These are phyloP conservation scores for Penicillium sp. DNA, from an alignment of 2,329 filamentous ascomycete genomes.

Conservation along the genomic window DNA sequence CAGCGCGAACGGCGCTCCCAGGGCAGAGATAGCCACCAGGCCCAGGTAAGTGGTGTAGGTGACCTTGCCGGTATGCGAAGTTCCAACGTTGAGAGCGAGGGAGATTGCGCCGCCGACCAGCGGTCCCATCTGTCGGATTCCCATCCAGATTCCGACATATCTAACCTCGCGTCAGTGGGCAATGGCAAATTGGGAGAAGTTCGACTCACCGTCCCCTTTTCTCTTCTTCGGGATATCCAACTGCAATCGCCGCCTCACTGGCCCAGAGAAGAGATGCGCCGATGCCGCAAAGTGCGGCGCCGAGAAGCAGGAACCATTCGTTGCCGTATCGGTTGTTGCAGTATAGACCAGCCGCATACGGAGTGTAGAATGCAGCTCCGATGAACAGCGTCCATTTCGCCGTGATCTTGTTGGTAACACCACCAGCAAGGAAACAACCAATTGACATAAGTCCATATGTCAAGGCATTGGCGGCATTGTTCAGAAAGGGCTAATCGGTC, in stretches of 20 bases:
- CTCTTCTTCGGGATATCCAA: conserved; percentile 50
- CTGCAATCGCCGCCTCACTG: conserved; percentile 43
- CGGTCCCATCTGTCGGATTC: conserved; percentile 55
- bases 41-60: conserved; percentile 46
- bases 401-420: conserved; percentile 46
- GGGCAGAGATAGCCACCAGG: conserved; percentile 43
- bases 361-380: conserved; percentile 43
- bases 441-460: conserved; percentile 52
- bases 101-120: conserved; percentile 56
- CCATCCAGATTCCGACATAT: conserved; percentile 56
- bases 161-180: conserved; percentile 4
- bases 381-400: conserved; percentile 44
- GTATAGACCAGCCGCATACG: conserved; percentile 38
- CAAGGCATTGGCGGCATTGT: conserved; percentile 53
- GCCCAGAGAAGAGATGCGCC: conserved; percentile 45
- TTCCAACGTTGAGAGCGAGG: conserved; percentile 51
- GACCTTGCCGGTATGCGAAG: conserved; percentile 49
- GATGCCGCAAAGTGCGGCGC: conserved; percentile 48
- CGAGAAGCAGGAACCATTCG: conserved; percentile 52
- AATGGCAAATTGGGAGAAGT: background rate
- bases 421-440: conserved; percentile 49
- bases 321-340: conserved; percentile 53
- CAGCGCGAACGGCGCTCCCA: conserved; percentile 50
- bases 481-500: conserved; percentile 47
- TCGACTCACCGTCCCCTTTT: conserved; percentile 46